phyloP scores from a whole-genome alignment of 1,139 yeast genomes.

The Candida labiduridarum region DNA sequence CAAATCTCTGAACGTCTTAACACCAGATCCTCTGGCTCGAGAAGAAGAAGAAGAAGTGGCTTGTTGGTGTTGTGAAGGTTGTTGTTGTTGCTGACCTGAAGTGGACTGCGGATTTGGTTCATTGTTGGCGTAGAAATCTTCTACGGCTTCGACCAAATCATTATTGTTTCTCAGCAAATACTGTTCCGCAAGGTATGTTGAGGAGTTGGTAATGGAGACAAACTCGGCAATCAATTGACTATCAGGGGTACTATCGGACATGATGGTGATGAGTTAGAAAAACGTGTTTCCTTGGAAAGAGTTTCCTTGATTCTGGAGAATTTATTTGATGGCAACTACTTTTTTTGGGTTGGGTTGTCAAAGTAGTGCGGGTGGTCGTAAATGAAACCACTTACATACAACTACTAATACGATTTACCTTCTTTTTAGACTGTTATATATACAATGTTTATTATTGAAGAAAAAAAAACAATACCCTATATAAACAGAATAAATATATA shows the following conservation, averaged over 20 bases:
- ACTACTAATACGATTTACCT: too few relatives aligned
- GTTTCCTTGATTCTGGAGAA: neutral
- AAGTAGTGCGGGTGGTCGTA: neutral
- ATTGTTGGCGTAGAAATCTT: constrained; percentile 39
- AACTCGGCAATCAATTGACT: constrained; percentile 51
- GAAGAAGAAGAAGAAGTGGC: neutral
- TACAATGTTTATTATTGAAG: constrained; percentile 3
- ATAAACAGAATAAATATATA: constrained; percentile 17
- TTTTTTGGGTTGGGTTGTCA: neutral
- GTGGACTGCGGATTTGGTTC: constrained; percentile 10
- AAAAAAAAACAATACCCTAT: constrained; percentile 1
- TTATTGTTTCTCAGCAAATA: constrained; percentile 41
- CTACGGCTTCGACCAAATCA: constrained; percentile 45
- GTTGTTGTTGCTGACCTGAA: neutral
- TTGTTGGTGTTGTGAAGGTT: constrained; percentile 4
- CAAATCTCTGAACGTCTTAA: constrained; percentile 56
- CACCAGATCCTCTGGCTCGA: constrained; percentile 17
- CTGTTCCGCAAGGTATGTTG: constrained; percentile 45
- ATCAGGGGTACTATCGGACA: constrained; percentile 21
- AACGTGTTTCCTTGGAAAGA: neutral
- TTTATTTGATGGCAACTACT: constrained; percentile 5
- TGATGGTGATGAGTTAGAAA: constrained; percentile 2
- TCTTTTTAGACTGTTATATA: neutral
- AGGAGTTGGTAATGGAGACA: constrained; percentile 41
- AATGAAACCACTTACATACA: too few relatives aligned